Base-by-base conservation (phyloP, 805 yeast genomes). In the Gaillardinia entomophila region DNA sequence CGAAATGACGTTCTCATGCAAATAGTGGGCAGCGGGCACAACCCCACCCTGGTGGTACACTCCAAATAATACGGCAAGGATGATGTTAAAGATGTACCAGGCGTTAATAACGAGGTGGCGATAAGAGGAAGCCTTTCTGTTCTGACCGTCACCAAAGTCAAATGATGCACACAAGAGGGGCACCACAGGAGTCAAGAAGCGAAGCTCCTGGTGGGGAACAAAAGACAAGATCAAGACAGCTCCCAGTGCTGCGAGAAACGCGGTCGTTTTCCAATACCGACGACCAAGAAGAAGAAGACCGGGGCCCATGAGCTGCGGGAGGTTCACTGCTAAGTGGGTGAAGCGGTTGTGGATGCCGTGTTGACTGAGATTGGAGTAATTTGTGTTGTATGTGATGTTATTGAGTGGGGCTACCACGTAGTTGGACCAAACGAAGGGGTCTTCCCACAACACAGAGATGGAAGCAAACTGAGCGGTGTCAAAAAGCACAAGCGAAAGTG, bases 151-250 rank as follows among this genome's bases (percentile, higher is more conserved):
- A n/a, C 16, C 62, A 37, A 77, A 59, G 40, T 70, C 76, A 33
- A 77, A 62, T 35, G 84, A 73, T 12, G 79, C 67, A 37, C 79
- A 72, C 6, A 77, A 49, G 8, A 89, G 58, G 0, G 98, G 97
- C 2, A 83, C 62, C 14, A 82, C 49, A 0, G 98, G 97, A 1
- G 79, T 51, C 27, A 94, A 57, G 51, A 92, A 92, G 33, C 99
- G 65, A n/a, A 87, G 66, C 51, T 92, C 99, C 55, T 92, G 99
- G 54, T 92, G 99, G 12, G 94, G 95, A 15, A 87, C 69, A 0
- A 76, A 2, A 0, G 97, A 86, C 17, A 92, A 62, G 3, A 75
- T 34, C 0, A 65, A 4, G 1, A 85, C 17, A 0, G 88, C 94
- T 4, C 95, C 77, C 2, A 74, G 35, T 0, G 80, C 62, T 2